Percentiles rank a stretch among this genome's conserved stretches.
Conservation (phyloP, 805 yeast genomes). For the Jamesozyma piceae region DNA sequence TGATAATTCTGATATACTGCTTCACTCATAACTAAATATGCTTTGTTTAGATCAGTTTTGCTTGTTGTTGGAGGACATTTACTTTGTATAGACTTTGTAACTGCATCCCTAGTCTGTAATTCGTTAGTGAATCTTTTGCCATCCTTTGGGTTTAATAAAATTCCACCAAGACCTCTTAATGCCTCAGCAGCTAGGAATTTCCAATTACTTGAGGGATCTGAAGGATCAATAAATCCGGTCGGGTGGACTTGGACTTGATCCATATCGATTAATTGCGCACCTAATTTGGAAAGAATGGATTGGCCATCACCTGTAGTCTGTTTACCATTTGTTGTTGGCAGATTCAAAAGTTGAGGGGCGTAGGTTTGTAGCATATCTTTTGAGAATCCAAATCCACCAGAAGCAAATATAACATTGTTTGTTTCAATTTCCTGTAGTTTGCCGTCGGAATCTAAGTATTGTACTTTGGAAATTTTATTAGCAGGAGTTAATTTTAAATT, state of each 20-base stretch:
- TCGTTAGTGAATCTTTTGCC: constrained; percentile 49
- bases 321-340: constrained; percentile 50
- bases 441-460: constrained; percentile 30
- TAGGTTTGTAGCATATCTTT: constrained; percentile 33
- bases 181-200: constrained; percentile 57
- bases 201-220: constrained; percentile 34
- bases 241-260: constrained; percentile 56
- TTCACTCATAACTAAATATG: constrained; percentile 34
- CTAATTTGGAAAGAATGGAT: constrained; percentile 35
- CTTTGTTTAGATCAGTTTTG: constrained; percentile 22
- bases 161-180: constrained; percentile 51
- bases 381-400: constrained; percentile 48
- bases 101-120: constrained; percentile 43
- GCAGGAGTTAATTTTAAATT: constrained; percentile 19
- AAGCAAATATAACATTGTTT: constrained; percentile 40
- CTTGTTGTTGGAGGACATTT: constrained; percentile 14
- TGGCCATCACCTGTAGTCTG: constrained; percentile 58
- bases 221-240: constrained; percentile 46
- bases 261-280: constrained; percentile 47
- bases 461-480: constrained; percentile 35
- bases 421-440: constrained; percentile 23
- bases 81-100: constrained; percentile 36
- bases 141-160: constrained; percentile 36
- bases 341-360: constrained; percentile 37
- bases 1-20: constrained; percentile 38